These are phyloP conservation scores for Heterobasidion occidentale DNA, from an alignment of 1,284 basidiomycete species.

Conservation along the genomic window DNA sequence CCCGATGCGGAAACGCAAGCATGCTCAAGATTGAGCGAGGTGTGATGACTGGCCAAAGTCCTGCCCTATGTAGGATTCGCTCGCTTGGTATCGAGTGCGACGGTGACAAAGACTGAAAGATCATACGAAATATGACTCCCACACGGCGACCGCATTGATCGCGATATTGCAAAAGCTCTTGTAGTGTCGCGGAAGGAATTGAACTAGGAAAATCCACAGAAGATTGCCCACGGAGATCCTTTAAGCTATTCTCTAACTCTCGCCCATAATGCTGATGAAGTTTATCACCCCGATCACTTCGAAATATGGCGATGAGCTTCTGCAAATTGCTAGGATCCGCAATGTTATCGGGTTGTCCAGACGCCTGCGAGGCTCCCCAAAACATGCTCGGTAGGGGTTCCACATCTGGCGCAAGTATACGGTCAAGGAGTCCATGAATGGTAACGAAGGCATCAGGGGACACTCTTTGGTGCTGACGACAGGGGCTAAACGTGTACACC, in stretches of 20 bases:
- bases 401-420: background rate
- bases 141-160: background rate
- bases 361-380: background rate
- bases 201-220: background rate
- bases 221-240: background rate
- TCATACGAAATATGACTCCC: background rate
- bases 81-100: background rate
- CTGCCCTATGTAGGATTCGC: conserved; percentile 8
- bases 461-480: background rate
- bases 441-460: background rate
- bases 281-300: too few relatives aligned
- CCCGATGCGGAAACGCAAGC: background rate
- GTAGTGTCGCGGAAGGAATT: background rate
- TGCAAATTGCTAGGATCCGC: too few relatives aligned
- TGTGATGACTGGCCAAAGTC: conserved; percentile 24
- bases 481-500: background rate
- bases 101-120: background rate
- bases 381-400: background rate
- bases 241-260: background rate
- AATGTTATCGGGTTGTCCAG: background rate
- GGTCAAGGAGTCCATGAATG: background rate
- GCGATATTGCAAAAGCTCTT: background rate
- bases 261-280: background rate
- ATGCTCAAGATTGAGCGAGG: conserved; percentile 12
- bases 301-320: too few relatives aligned